Conservation (phyloP, 2,329 filamentous ascomycete species). For the Xylaria sp. region DNA sequence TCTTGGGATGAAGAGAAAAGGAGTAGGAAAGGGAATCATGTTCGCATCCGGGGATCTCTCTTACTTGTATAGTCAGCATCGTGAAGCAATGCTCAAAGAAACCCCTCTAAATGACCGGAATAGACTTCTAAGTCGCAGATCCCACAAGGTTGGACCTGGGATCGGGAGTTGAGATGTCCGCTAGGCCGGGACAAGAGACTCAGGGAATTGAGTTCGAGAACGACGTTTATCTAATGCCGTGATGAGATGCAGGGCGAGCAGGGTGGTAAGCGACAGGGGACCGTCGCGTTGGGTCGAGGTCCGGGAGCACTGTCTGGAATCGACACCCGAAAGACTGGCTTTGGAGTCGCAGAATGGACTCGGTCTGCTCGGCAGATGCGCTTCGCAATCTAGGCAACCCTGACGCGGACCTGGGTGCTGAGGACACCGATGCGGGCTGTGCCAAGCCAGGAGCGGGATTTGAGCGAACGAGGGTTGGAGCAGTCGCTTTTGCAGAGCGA, state of each 20-base stretch:
- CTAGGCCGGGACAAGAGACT: neutral
- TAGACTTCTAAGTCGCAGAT: neutral
- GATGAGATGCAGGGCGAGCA: slow-evolving; percentile 4
- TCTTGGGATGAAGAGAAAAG: no score
- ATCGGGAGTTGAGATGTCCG: neutral
- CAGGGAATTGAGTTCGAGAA: neutral
- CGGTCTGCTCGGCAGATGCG: slow-evolving; percentile 8
- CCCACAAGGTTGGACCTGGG: slow-evolving; percentile 3
- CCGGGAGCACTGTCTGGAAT: neutral
- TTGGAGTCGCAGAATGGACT: slow-evolving; percentile 20
- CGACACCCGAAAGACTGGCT: slow-evolving; percentile 23
- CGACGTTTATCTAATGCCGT: slow-evolving; percentile 1
- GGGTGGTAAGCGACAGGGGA: slow-evolving; percentile 2
- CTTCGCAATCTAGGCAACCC: slow-evolving; percentile 14
- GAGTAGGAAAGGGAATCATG: no score
- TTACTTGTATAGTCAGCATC: slow-evolving; percentile 29
- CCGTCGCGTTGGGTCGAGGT: slow-evolving; percentile 27
- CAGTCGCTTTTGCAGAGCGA: neutral
- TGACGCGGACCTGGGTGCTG: slow-evolving; percentile 14
- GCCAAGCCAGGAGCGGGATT: slow-evolving; percentile 1
- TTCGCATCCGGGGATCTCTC: no score
- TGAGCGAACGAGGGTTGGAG: neutral
- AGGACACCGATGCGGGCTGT: neutral
- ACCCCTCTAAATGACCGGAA: neutral
- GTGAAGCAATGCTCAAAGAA: neutral